A percentile compares a stretch with the other conserved stretches of the same genome.
phyloP scores from a whole-genome alignment of 176 grass and related monocot genomes.

The Ampelocalamus luodianensis region DNA sequence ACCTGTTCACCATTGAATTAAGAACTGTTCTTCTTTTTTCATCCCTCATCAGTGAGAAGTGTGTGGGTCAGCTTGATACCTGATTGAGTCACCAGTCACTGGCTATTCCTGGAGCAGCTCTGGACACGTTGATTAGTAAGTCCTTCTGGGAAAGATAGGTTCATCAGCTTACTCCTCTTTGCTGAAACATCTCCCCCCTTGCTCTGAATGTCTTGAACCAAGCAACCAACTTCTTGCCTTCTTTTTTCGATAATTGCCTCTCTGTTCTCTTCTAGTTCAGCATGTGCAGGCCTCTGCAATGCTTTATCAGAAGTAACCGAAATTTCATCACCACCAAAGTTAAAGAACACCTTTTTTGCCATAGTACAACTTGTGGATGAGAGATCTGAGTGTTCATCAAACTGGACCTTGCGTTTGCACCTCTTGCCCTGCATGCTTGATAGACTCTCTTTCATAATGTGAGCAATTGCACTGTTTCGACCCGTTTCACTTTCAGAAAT shows the following conservation, averaged over 20 bases:
- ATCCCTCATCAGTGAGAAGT: slow-evolving; percentile 36
- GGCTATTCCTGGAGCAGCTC: slow-evolving; percentile 28
- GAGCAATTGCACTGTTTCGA: slow-evolving; percentile 35
- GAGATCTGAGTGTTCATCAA: slow-evolving; percentile 25
- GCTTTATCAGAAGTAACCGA: slow-evolving; percentile 33
- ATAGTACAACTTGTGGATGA: slow-evolving; percentile 10
- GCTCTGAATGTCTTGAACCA: background rate
- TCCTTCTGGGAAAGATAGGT: slow-evolving; percentile 38
- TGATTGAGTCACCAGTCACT: slow-evolving; percentile 3
- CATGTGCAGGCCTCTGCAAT: slow-evolving; percentile 25
- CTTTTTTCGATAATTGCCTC: slow-evolving; percentile 35
- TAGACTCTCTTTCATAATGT: slow-evolving; percentile 43
- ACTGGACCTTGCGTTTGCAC: slow-evolving; percentile 43
- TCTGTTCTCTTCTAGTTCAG: slow-evolving; percentile 39
- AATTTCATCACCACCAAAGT: slow-evolving; percentile 36
- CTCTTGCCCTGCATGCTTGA: slow-evolving; percentile 42
- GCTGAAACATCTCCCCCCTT: slow-evolving; percentile 44
- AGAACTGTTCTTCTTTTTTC: slow-evolving; percentile 14
- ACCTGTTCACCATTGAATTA: slow-evolving; percentile 9
- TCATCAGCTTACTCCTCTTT: slow-evolving; percentile 41
- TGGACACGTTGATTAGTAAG: slow-evolving; percentile 1
- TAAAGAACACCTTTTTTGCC: slow-evolving; percentile 40
- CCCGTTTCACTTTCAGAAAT: slow-evolving; percentile 37
- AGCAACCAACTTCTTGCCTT: slow-evolving; percentile 8
- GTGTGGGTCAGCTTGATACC: slow-evolving; percentile 38